phyloP scores from a whole-genome alignment of 2,329 filamentous ascomycete genomes.

The Botryotinia convoluta region DNA sequence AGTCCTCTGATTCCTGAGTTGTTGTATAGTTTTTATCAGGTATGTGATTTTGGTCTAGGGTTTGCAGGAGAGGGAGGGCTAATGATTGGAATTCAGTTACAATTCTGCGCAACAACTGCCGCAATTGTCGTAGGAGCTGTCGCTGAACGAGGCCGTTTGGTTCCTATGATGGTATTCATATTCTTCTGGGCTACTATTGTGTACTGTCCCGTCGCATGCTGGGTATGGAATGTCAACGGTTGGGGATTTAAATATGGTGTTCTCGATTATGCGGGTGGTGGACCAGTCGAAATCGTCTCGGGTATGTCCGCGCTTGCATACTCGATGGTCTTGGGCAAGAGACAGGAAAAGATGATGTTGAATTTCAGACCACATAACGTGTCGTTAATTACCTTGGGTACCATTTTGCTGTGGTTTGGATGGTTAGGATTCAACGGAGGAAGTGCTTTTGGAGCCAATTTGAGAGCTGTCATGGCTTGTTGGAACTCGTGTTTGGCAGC shows the following conservation, averaged over 20 bases:
- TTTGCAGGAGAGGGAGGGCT: neutral
- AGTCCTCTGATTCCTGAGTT: slow-evolving; percentile 86
- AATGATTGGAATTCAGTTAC: slow-evolving; percentile 61
- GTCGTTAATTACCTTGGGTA: slow-evolving; percentile 92
- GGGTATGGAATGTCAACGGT: slow-evolving; percentile 93
- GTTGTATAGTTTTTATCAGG: slow-evolving; percentile 92
- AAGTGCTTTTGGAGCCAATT: slow-evolving; percentile 88
- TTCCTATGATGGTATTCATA: slow-evolving; percentile 91
- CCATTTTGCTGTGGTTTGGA: slow-evolving; percentile 94
- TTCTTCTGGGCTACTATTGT: slow-evolving; percentile 97
- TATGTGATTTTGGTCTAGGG: slow-evolving; percentile 39
- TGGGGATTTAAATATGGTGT: slow-evolving; percentile 92
- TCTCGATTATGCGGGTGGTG: slow-evolving; percentile 93
- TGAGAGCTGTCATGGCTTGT: slow-evolving; percentile 92
- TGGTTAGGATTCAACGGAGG: slow-evolving; percentile 99
- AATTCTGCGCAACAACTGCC: slow-evolving; percentile 92
- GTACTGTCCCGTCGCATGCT: slow-evolving; percentile 95
- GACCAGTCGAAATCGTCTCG: slow-evolving; percentile 95
- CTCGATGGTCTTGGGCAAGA: slow-evolving; percentile 90
- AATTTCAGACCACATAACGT: slow-evolving; percentile 99
- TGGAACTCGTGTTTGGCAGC: slow-evolving; percentile 86
- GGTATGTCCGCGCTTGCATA: slow-evolving; percentile 92
- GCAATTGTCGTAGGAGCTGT: slow-evolving; percentile 90
- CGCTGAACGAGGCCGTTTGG: slow-evolving; percentile 87
- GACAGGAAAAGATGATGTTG: slow-evolving; percentile 99